Evolutionary conservation across 495 filamentous ascomycete genomes (phyloP).

Genomic region (Aspergillus taichungensis): DNA sequence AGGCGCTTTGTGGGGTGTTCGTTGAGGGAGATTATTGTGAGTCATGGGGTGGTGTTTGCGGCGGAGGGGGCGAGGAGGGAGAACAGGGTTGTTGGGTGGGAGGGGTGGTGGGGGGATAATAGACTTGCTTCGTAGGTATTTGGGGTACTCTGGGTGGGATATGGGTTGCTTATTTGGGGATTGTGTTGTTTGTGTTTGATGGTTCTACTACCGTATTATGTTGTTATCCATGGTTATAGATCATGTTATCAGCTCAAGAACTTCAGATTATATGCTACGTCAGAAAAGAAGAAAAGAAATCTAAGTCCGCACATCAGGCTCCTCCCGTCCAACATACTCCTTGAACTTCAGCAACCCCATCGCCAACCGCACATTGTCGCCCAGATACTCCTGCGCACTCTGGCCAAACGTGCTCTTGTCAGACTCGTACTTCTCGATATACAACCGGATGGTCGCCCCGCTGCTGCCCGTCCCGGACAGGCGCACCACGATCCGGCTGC

Average conservation of each 20-base stretch:
- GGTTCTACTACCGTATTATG: too few relatives aligned
- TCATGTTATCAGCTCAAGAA: too few relatives aligned
- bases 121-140: too few relatives aligned
- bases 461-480: conserved; percentile 91
- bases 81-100: conserved; percentile 66
- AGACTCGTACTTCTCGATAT: conserved; percentile 83
- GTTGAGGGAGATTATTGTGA: conserved; percentile 74
- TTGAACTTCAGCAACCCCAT: conserved; percentile 79
- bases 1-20: conserved; percentile 65
- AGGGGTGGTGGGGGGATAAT: conserved; percentile 58
- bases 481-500: conserved; percentile 87
- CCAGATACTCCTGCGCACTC: conserved; percentile 89
- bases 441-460: conserved; percentile 91
- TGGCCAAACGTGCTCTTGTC: conserved; percentile 65
- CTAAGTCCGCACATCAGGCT: conserved; percentile 95
- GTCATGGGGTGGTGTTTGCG: conserved; percentile 90
- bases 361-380: conserved; percentile 77
- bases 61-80: conserved; percentile 75
- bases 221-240: too few relatives aligned
- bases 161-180: too few relatives aligned
- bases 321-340: conserved; percentile 78
- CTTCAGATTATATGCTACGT: too few relatives aligned
- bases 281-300: too few relatives aligned
- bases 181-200: too few relatives aligned
- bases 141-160: too few relatives aligned